phyloP scores from a whole-genome alignment of 768 basidiomycete species.

The Boletus insuetus region DNA sequence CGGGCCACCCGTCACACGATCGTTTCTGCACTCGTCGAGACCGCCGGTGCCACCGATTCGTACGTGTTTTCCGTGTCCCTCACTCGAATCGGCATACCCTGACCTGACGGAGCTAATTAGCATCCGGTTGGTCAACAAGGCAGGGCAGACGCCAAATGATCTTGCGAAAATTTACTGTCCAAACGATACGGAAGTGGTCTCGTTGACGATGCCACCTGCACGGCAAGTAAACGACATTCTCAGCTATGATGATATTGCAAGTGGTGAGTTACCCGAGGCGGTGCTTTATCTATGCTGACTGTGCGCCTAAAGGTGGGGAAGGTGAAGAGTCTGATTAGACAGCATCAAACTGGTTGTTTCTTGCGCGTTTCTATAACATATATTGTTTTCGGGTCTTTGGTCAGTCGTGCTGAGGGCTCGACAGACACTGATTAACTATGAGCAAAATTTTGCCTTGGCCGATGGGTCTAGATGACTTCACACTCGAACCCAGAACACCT shows the following conservation, averaged over 20 bases:
- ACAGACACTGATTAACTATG: background rate
- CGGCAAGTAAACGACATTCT: slow-evolving; percentile 13
- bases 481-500: background rate
- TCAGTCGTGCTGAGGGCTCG: background rate
- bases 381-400: background rate
- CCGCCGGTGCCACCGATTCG: slow-evolving; percentile 25
- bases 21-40: slow-evolving; percentile 23
- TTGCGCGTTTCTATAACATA: too few relatives aligned
- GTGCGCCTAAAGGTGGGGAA: slow-evolving; percentile 4
- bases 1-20: slow-evolving; percentile 14
- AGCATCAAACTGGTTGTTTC: too few relatives aligned
- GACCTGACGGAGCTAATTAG: slow-evolving; percentile 6
- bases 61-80: slow-evolving; percentile 1
- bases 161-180: slow-evolving; percentile 21
- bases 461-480: background rate
- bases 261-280: slow-evolving; percentile 6
- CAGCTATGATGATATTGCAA: slow-evolving; percentile 16
- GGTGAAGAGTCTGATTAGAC: background rate
- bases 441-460: too few relatives aligned
- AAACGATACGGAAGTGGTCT: slow-evolving; percentile 13
- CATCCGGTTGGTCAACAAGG: slow-evolving; percentile 25
- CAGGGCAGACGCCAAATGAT: slow-evolving; percentile 25
- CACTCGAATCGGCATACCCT: background rate
- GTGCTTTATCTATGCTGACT: background rate
- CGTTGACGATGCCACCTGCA: slow-evolving; percentile 19